A percentile compares a stretch with the other conserved stretches of the same genome.
phyloP scores from a whole-genome alignment of 495 filamentous ascomycete species.

The Hyaloscypha finlandica region DNA sequence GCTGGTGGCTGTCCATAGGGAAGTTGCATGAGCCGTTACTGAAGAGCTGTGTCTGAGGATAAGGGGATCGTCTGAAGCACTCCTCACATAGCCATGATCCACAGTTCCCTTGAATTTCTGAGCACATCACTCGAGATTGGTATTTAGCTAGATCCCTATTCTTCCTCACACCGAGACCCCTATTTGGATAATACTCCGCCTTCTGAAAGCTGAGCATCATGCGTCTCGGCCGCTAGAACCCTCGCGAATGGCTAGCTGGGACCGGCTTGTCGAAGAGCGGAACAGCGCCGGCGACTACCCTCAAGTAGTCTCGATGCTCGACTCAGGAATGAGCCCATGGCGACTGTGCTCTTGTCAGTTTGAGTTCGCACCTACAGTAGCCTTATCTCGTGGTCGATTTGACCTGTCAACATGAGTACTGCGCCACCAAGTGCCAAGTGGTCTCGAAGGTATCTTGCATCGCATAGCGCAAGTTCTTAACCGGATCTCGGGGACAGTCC shows the following conservation, averaged over 20 bases:
- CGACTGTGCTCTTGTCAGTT: background rate
- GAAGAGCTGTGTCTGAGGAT: background rate
- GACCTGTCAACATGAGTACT: background rate
- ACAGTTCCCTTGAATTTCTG: background rate
- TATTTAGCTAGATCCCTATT: background rate
- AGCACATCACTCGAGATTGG: background rate
- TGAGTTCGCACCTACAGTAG: background rate
- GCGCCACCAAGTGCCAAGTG: background rate
- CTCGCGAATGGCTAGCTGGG: background rate
- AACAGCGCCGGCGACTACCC: background rate
- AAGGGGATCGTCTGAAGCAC: background rate
- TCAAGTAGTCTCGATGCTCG: background rate
- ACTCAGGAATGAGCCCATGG: conserved; percentile 1
- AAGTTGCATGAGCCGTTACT: background rate
- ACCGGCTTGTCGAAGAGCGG: background rate
- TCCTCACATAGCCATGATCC: background rate
- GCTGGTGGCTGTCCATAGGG: background rate
- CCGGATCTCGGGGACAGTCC: background rate
- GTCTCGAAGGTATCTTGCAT: background rate
- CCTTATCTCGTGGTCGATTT: background rate
- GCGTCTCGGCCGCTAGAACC: background rate
- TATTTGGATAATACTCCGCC: background rate
- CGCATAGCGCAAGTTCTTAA: background rate
- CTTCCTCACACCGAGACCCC: background rate
- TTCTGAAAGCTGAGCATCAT: too few species aligned